These are phyloP conservation scores for Pyrenophora tritici-repentis DNA, from an alignment of 2,329 filamentous ascomycete genomes.

Conservation along the genomic window DNA sequence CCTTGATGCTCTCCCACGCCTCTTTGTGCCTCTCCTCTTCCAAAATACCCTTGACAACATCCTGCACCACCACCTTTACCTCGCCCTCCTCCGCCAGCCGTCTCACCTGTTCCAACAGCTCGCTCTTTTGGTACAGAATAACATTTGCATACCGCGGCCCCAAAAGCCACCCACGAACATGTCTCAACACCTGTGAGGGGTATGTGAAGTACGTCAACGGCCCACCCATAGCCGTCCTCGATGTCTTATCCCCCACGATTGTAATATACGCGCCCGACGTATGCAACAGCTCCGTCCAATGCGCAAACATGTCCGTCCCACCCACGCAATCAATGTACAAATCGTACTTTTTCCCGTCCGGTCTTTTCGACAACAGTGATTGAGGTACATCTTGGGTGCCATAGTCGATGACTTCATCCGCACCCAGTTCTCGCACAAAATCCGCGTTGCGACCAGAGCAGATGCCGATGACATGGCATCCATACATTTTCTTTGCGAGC, in stretches of 20 bases:
- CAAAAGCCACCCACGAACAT: conserved; percentile 28
- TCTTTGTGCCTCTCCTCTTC: conserved; percentile 19
- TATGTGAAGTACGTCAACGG: conserved; percentile 40
- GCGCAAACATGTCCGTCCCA: conserved; percentile 53
- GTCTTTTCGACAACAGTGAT: conserved; percentile 39
- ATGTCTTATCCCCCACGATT: conserved; percentile 47
- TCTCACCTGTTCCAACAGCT: conserved; percentile 30
- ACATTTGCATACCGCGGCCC: conserved; percentile 41
- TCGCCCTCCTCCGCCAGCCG: conserved; percentile 28
- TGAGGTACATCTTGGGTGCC: conserved; percentile 37
- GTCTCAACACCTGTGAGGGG: conserved; percentile 31
- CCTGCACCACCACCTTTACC: conserved; percentile 33
- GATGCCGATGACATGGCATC: conserved; percentile 53
- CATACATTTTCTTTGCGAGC: conserved; percentile 44
- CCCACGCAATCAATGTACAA: conserved; percentile 59
- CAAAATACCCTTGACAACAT: conserved; percentile 35
- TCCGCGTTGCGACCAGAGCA: conserved; percentile 56
- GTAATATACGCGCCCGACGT: conserved; percentile 50
- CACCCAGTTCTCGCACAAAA: conserved; percentile 55
- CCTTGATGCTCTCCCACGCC: conserved; percentile 31
- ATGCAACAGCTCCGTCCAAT: conserved; percentile 35
- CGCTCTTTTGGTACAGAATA: conserved; percentile 27
- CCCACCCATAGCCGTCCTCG: conserved; percentile 48
- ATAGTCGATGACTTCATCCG: conserved; percentile 53
- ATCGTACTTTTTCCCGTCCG: conserved; percentile 46